Evolutionary conservation across 768 basidiomycete species (phyloP), one percentile per base, ranked within the genome.

Genomic region (Strobilomyces echinocephalus): DNA sequence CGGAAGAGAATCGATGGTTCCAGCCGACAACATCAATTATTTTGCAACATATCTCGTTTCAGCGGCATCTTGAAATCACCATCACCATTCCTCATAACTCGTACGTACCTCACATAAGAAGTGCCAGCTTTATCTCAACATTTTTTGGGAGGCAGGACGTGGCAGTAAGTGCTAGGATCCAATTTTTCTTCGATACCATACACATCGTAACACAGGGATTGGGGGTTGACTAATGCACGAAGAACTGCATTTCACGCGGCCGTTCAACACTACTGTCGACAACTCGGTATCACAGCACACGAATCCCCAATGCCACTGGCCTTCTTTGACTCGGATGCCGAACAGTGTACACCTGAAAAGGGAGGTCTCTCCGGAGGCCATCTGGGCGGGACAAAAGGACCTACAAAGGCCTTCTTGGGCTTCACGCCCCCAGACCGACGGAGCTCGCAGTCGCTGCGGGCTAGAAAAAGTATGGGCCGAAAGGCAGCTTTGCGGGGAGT

Each of bases 191-290:
- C 24, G 42, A 35, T 53, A 52, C 62, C 26, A 59, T n/a, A 42
- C 39, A 5, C 21, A 39, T 47, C 18, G 41, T 49, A 12, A 36
- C 38, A 33, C 54, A 69, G 67, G 60, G 81, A 83, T 66, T 91
- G 87, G 87, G 79, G 80, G 24, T 69, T 84, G 26, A 79, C 77
- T 18, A 74, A 73, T 56, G 69, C 77, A 11, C 80, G 87, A 44
- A 82, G 79, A 63, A 91, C 88, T 1, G 85, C 88, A 3, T 91
- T 91, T 74, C 81, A 88, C 63, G 86, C 86, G 9, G 88, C 89
- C 1, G 83, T 83, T 20, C 81, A 88, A 60, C 78, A 83, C 60
- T 90, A 84, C 66, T 86, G 80, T 62, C 79, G 75, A 50, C 80
- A 87, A 63, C 78, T 90, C 9, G 84, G 80, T 33, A 88, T 91